These are phyloP conservation scores for Erigeron philadelphicus DNA, from an alignment of 140 eudicot genomes.

Conservation along the genomic window DNA sequence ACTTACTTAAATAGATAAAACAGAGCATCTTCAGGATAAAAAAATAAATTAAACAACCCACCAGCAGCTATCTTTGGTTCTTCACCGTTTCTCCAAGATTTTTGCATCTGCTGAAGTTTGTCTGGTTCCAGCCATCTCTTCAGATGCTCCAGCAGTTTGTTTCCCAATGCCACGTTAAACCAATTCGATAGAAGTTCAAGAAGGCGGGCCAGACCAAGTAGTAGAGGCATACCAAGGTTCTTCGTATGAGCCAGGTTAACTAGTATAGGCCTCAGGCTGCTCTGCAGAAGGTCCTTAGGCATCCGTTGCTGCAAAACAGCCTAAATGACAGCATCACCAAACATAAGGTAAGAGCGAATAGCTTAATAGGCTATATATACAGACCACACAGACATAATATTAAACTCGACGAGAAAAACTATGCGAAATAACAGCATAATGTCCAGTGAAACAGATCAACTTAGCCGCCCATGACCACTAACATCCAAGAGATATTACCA, in stretches of 20 bases:
- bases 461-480: background rate
- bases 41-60: conserved; percentile 22
- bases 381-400: background rate
- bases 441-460: background rate
- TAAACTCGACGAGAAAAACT: background rate
- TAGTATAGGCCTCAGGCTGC: conserved; percentile 94
- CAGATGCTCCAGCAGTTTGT: conserved; percentile 90
- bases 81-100: conserved; percentile 95
- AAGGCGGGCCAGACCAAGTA: conserved; percentile 94
- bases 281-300: conserved; percentile 98
- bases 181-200: conserved; percentile 93
- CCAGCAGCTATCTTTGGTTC: conserved; percentile 99
- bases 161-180: conserved; percentile 95
- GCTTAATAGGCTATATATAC: conserved; percentile 2
- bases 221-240: conserved; percentile 94
- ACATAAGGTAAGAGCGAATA: conserved; percentile 14
- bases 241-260: conserved; percentile 94
- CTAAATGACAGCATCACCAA: conserved; percentile 34
- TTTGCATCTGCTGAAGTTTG: conserved; percentile 90
- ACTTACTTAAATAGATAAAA: background rate
- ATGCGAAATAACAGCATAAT: background rate
- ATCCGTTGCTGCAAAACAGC: conserved; percentile 90
- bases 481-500: conserved; percentile 5
- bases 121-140: conserved; percentile 98
- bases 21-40: conserved; percentile 7